These are phyloP conservation scores for Trypanosomatidae sp. DNA, from an alignment of 208 protist genomes.

Conservation along the genomic window DNA sequence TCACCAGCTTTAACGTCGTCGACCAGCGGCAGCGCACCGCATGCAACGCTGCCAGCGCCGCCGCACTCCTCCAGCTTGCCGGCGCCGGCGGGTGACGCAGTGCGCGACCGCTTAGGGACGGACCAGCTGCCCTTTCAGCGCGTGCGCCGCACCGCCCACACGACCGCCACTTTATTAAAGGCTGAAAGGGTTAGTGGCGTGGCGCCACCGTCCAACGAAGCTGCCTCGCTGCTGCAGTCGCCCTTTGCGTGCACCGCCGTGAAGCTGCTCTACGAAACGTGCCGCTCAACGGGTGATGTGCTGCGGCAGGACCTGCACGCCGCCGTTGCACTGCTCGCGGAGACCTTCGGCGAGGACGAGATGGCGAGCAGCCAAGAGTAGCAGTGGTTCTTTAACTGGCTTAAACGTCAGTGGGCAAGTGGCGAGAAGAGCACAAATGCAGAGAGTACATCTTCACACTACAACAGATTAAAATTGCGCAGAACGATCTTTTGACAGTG, in stretches of 20 bases:
- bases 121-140: constrained; percentile 24
- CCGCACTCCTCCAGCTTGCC: not conserved
- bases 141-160: constrained; percentile 3
- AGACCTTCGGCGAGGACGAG: constrained; percentile 29
- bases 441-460: too few relatives aligned
- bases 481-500: too few relatives aligned
- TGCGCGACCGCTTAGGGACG: constrained; percentile 10
- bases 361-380: too few relatives aligned
- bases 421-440: too few relatives aligned
- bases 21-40: not conserved
- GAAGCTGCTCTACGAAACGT: constrained; percentile 53
- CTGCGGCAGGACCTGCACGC: constrained; percentile 38
- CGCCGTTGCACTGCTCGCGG: constrained; percentile 31
- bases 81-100: not conserved
- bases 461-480: too few relatives aligned
- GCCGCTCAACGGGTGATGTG: constrained; percentile 34
- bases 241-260: constrained; percentile 28
- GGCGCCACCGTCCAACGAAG: not conserved
- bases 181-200: too few relatives aligned
- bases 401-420: too few relatives aligned
- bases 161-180: not conserved
- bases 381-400: too few relatives aligned
- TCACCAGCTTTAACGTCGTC: too few relatives aligned
- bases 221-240: constrained; percentile 10
- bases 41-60: not conserved